phyloP scores from a whole-genome alignment of 805 yeast species.

The Debaryomyces prosopidis region DNA sequence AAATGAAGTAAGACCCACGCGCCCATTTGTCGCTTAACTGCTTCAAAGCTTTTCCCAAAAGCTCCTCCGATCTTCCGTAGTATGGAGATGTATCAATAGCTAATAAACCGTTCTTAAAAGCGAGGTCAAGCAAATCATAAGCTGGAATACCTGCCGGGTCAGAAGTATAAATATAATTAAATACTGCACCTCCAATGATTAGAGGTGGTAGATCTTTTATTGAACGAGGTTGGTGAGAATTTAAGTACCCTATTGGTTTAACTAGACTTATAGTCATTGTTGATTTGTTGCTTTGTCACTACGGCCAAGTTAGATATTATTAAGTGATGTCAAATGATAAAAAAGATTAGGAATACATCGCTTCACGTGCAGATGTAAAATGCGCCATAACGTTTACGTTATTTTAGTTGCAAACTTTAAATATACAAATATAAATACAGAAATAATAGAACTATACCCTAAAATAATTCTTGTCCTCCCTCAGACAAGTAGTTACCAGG shows the following conservation, averaged over 20 bases:
- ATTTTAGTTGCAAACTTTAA: no score
- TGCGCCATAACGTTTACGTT: no score
- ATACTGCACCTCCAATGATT: conserved; percentile 85
- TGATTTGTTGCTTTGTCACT: background rate
- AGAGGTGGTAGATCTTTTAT: conserved; percentile 52
- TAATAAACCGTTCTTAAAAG: conserved; percentile 65
- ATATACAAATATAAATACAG: background rate
- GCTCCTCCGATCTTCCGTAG: conserved; percentile 82
- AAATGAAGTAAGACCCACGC: conserved; percentile 66
- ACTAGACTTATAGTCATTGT: background rate
- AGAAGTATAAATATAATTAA: conserved; percentile 76
- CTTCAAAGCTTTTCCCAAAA: conserved; percentile 67
- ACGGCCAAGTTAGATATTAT: background rate
- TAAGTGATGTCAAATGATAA: no score
- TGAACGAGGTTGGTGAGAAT: conserved; percentile 20
- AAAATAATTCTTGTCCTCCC: background rate
- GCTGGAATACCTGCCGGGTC: conserved; percentile 65
- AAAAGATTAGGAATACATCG: no score
- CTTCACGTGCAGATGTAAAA: no score
- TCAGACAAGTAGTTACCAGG: conserved; percentile 40
- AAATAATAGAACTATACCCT: background rate
- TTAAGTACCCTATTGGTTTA: conserved; percentile 19
- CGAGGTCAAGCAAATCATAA: conserved; percentile 54
- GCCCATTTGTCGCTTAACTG: conserved; percentile 31
- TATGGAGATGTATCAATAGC: conserved; percentile 93